Percentiles rank a stretch among this genome's conserved stretches.
phyloP scores from a whole-genome alignment of 768 basidiomycete genomes.

The Suillus occidentalis region DNA sequence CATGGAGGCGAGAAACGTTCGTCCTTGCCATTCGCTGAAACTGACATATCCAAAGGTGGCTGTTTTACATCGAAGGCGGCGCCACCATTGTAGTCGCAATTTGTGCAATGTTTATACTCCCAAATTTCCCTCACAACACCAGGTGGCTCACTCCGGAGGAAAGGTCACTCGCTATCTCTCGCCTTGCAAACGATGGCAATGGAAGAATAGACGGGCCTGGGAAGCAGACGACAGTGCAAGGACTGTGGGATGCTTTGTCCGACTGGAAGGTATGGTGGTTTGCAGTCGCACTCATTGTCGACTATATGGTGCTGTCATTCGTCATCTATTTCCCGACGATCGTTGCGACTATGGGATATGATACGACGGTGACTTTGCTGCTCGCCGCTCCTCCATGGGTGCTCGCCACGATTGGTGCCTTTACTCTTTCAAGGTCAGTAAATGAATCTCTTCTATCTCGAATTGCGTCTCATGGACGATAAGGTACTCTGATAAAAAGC shows the following conservation, averaged over 20 bases:
- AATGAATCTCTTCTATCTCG: neutral
- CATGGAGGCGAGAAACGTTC: conserved; percentile 56
- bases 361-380: conserved; percentile 38
- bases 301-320: conserved; percentile 60
- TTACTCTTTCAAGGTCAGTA: conserved; percentile 16
- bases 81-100: conserved; percentile 51
- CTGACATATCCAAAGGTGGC: conserved; percentile 44
- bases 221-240: conserved; percentile 28
- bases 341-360: conserved; percentile 31
- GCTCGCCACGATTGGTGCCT: conserved; percentile 31
- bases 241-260: conserved; percentile 53
- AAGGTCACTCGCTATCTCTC: conserved; percentile 47
- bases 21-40: neutral
- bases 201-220: conserved; percentile 51
- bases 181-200: conserved; percentile 65
- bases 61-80: conserved; percentile 63
- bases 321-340: conserved; percentile 40
- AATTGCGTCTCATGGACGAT: neutral
- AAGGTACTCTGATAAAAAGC: conserved; percentile 65
- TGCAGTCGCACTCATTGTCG: conserved; percentile 30
- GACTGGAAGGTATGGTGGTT: conserved; percentile 67
- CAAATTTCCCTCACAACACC: conserved; percentile 62
- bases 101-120: conserved; percentile 57
- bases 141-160: conserved; percentile 57
- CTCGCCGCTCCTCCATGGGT: conserved; percentile 41